These are phyloP conservation scores for Penicillium glabrum DNA, from an alignment of 2,329 filamentous ascomycete species.

Conservation along the genomic window DNA sequence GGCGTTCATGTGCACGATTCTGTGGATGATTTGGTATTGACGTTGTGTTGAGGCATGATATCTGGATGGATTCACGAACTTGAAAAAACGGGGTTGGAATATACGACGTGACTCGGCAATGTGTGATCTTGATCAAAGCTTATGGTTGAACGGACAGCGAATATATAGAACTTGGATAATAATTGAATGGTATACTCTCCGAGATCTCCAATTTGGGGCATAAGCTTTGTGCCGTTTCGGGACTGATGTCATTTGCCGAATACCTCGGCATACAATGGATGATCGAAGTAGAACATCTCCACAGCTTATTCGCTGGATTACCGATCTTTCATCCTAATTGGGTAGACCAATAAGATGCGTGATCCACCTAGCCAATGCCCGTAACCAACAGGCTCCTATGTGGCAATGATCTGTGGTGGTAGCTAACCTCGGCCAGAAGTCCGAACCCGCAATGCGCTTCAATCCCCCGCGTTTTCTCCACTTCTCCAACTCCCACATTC, in stretches of 20 bases:
- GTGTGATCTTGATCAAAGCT: background rate
- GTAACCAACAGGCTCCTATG: background rate
- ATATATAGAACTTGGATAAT: background rate
- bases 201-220: constrained; percentile 7
- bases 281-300: background rate
- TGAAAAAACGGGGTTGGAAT: background rate
- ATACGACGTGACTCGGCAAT: too few relatives aligned
- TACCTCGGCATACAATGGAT: constrained; percentile 9
- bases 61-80: background rate
- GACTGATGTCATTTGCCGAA: constrained; percentile 9
- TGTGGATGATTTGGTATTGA: constrained; percentile 26
- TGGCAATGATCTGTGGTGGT: background rate
- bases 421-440: constrained; percentile 19
- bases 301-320: background rate
- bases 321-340: background rate
- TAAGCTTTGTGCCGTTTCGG: background rate
- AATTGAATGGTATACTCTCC: background rate
- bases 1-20: constrained; percentile 25
- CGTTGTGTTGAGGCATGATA: constrained; percentile 20
- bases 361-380: background rate
- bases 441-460: constrained; percentile 12
- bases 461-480: constrained; percentile 19
- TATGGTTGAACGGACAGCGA: background rate
- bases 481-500: constrained; percentile 21
- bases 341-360: background rate